Percentiles rank a stretch among this genome's conserved stretches.
Conservation (phyloP, 192 early-diverging fungal genomes). For the Borealophlyctis nickersoniae region DNA sequence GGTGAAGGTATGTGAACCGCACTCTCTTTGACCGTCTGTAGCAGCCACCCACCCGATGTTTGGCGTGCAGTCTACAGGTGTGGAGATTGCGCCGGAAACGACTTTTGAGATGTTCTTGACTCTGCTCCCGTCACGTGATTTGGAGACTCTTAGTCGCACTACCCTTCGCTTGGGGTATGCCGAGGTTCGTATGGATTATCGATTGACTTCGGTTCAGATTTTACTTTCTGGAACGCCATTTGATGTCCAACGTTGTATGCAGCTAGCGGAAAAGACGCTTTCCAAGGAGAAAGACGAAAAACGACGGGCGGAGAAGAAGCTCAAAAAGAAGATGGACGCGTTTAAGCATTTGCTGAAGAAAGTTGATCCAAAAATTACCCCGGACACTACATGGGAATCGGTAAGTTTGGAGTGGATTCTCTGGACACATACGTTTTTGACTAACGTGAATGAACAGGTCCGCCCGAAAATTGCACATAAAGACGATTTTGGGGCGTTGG, state of each 20-base stretch:
- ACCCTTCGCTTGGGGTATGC: constrained; percentile 29
- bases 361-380: constrained; percentile 56
- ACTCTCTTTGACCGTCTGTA: no score
- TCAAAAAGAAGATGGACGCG: constrained; percentile 72
- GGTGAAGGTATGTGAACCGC: constrained; percentile 51
- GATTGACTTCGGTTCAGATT: neutral
- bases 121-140: neutral
- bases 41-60: no score
- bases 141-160: constrained; percentile 3
- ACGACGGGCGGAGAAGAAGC: constrained; percentile 63
- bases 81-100: neutral
- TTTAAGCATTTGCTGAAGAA: constrained; percentile 72
- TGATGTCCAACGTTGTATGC: constrained; percentile 7
- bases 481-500: constrained; percentile 66
- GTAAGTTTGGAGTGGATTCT: constrained; percentile 19
- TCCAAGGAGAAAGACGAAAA: constrained; percentile 67
- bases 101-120: constrained; percentile 10
- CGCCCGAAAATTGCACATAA: constrained; percentile 39
- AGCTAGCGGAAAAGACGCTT: constrained; percentile 59
- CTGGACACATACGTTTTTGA: neutral
- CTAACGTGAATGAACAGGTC: constrained; percentile 11
- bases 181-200: constrained; percentile 23
- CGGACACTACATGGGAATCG: constrained; percentile 67
- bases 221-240: neutral
- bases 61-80: constrained; percentile 5